A percentile compares a stretch with the other conserved stretches of the same genome.
phyloP scores from a whole-genome alignment of 2,329 filamentous ascomycete species.

The Talaromyces sp. region DNA sequence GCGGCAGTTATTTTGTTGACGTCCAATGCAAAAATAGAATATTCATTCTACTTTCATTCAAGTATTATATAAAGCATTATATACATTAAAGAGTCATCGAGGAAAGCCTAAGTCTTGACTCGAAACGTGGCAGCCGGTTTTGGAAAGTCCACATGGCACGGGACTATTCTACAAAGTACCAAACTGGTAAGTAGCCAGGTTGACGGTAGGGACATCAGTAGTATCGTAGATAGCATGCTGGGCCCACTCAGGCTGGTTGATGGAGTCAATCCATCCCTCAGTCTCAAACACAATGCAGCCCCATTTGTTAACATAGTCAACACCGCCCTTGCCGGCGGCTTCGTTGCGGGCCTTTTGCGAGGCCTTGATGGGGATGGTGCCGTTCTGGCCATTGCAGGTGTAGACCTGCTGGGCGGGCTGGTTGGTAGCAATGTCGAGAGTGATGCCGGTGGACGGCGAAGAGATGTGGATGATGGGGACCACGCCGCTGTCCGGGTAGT shows the following conservation, averaged over 20 bases:
- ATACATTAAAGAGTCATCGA: neutral
- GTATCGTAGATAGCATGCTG: constrained; percentile 47
- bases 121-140: neutral
- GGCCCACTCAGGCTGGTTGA: constrained; percentile 88
- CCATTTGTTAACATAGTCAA: constrained; percentile 54
- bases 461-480: constrained; percentile 55
- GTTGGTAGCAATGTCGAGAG: constrained; percentile 73
- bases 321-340: constrained; percentile 48
- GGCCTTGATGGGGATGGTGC: constrained; percentile 44
- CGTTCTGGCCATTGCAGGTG: constrained; percentile 72
- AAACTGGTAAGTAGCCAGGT: constrained; percentile 42
- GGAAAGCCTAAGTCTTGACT: neutral
- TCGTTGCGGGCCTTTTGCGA: constrained; percentile 48
- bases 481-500: constrained; percentile 28
- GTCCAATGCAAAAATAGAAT: neutral
- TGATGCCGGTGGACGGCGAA: constrained; percentile 71
- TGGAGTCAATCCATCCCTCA: constrained; percentile 88
- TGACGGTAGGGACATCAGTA: constrained; percentile 34
- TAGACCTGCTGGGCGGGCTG: constrained; percentile 88
- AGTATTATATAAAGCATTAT: constrained; percentile 1
- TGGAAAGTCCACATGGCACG: neutral
- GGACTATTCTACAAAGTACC: constrained; percentile 21
- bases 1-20: neutral
- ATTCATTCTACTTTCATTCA: neutral
- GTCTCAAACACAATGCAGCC: constrained; percentile 89